Percentiles rank a stretch among this genome's conserved stretches.
phyloP scores from a whole-genome alignment of 2,329 filamentous ascomycete species.

The Epichloe uncinata region DNA sequence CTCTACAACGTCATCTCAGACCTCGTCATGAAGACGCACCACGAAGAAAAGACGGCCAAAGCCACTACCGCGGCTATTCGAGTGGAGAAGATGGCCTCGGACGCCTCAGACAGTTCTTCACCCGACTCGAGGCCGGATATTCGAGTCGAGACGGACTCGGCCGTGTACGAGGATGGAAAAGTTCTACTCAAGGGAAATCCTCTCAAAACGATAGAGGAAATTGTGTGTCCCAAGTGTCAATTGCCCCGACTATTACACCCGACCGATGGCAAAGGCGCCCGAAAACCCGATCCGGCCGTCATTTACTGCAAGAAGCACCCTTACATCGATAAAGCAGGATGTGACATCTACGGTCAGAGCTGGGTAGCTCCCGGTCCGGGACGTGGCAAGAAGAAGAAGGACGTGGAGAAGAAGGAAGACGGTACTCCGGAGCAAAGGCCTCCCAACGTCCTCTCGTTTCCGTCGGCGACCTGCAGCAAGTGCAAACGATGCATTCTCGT shows the following conservation, averaged over 20 bases:
- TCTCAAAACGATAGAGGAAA: conserved; percentile 55
- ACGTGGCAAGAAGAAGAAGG: conserved; percentile 69
- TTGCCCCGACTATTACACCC: conserved; percentile 62
- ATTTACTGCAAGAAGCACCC: conserved; percentile 71
- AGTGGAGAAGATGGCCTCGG: conserved; percentile 47
- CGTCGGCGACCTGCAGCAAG: conserved; percentile 53
- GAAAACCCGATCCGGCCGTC: conserved; percentile 50
- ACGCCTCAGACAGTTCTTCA: conserved; percentile 38
- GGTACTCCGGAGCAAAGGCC: conserved; percentile 40
- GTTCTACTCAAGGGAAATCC: conserved; percentile 60
- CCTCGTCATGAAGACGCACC: conserved; percentile 60
- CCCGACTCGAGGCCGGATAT: conserved; percentile 42
- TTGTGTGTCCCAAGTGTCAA: conserved; percentile 61
- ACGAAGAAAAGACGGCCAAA: conserved; percentile 64
- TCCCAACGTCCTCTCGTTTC: conserved; percentile 49
- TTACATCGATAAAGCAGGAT: conserved; percentile 62
- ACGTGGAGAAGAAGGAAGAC: conserved; percentile 48
- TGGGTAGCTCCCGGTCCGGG: conserved; percentile 60
- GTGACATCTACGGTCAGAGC: conserved; percentile 72
- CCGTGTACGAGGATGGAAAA: conserved; percentile 55
- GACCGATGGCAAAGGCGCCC: conserved; percentile 53
- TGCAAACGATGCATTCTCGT: conserved; percentile 54
- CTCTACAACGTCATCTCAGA: conserved; percentile 68
- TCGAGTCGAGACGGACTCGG: conserved; percentile 52
- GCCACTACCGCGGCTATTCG: conserved; percentile 50